Conservation (phyloP, 2,329 filamentous ascomycete genomes). For the Paraphaeosphaeria sporulosa region DNA sequence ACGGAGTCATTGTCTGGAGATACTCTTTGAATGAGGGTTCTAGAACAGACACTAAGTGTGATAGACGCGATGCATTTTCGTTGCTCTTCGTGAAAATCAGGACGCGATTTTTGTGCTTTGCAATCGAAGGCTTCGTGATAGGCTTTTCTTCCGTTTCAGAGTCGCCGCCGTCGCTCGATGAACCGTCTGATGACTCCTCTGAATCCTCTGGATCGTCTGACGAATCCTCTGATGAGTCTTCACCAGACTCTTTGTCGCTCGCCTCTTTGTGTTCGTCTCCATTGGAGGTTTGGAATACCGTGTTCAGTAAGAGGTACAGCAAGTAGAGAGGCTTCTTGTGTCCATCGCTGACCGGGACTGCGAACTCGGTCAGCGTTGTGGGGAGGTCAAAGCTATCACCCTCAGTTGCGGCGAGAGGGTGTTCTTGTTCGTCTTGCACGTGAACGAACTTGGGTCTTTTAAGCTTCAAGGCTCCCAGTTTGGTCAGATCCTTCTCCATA, state of each 20-base stretch:
- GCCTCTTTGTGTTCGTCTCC: background rate
- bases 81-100: conserved; percentile 93
- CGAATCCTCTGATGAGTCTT: conserved; percentile 35
- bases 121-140: conserved; percentile 21
- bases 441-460: conserved; percentile 77
- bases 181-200: conserved; percentile 33
- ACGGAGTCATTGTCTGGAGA: conserved; percentile 78
- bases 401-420: conserved; percentile 31
- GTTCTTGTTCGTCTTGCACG: conserved; percentile 64
- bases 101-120: conserved; percentile 51
- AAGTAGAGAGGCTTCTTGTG: conserved; percentile 77
- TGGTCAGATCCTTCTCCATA: conserved; percentile 85
- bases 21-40: conserved; percentile 63
- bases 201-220: conserved; percentile 33
- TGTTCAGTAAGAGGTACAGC: conserved; percentile 73
- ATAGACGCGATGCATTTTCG: conserved; percentile 85
- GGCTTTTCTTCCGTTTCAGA: conserved; percentile 17
- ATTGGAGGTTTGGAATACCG: conserved; percentile 47
- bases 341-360: conserved; percentile 59
- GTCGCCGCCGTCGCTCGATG: conserved; percentile 14
- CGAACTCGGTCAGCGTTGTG: conserved; percentile 55
- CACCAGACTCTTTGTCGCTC: conserved; percentile 28
- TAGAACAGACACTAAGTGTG: conserved; percentile 76
- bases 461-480: conserved; percentile 77
- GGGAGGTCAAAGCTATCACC: conserved; percentile 64